Evolutionary conservation across 2,329 filamentous ascomycete genomes (phyloP), one percentile per base, ranked within the genome.

Genomic region (Shiraia bambusicola): DNA sequence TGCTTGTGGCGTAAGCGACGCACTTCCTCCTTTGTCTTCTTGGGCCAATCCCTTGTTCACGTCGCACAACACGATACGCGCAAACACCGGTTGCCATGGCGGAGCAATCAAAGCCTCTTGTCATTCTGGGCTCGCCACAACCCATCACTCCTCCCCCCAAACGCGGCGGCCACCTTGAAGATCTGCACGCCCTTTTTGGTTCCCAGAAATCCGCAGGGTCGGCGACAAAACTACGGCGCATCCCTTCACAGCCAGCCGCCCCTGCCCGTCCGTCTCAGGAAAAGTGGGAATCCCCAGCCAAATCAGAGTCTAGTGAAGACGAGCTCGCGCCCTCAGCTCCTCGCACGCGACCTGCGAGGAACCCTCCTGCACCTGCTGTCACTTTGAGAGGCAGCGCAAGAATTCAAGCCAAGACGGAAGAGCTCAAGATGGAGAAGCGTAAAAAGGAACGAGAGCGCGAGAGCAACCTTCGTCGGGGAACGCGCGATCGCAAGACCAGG

Each of bases 391-490:
- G 32, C 1, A 47, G 41, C 17, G 40, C 46, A n/a, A 41, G 29
- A 7, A 46, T 51, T 19, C 38, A 46, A 2, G 38, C 40, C 3
- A 50, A 60, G 25, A 44, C 52, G 6, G 50, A 61, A 4, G 61
- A 52, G 17, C 35, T 67, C n/a, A 65, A 61, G 45, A 66, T 67
- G 63, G 65, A 67, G 55, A 46, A 45, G 7, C 45, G 53, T 8
- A 54, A 36, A 37, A 59, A 50, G 27, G 40, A 55, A 2, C 40
- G 35, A 8, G 42, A 46, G 22, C 36, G 22, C 4, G 45, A 52
- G 1, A 45, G 47, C 1, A 36, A 44, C 2, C 54, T 58, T 10
- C 51, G 59, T 6, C 42, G 62, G 17, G 59, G 58, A 38, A 40
- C 37, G 0, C 60, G 63, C 16, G 53, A 52, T 24, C 45, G 53